phyloP scores from a whole-genome alignment of 1,284 basidiomycete species.

The Moniliophthora roreri region DNA sequence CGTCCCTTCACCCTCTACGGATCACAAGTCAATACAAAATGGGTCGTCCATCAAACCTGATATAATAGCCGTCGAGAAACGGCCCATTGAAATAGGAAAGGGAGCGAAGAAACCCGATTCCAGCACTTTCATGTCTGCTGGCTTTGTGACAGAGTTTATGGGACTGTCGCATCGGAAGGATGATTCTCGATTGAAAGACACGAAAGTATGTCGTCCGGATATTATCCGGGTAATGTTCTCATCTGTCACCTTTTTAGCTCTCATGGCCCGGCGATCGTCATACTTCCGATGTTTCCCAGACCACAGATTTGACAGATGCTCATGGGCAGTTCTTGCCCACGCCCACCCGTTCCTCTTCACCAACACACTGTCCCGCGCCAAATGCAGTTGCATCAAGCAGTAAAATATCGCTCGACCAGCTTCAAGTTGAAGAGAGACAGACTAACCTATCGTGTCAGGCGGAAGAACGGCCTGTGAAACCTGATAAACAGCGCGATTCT shows the following conservation, averaged over 20 bases:
- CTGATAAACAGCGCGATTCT: background rate
- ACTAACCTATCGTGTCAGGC: background rate
- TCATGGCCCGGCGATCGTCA: too few species aligned
- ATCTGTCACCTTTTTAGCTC: too few species aligned
- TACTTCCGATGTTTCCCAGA: too few species aligned
- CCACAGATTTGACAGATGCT: background rate
- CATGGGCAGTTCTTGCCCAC: background rate
- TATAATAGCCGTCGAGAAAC: background rate
- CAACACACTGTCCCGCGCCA: too few species aligned
- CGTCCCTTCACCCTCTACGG: too few species aligned
- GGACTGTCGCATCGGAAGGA: constrained; percentile 18
- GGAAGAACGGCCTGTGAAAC: background rate
- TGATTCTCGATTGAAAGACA: constrained; percentile 10
- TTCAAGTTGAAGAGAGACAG: background rate
- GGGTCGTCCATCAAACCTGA: background rate
- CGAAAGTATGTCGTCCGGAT: constrained; percentile 13
- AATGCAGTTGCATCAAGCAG: constrained; percentile 16
- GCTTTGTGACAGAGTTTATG: constrained; percentile 46
- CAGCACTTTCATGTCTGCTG: constrained; percentile 54
- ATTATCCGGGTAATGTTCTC: too few species aligned
- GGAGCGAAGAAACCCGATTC: constrained; percentile 7
- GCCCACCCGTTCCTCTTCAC: background rate
- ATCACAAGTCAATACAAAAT: too few species aligned
- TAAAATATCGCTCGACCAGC: constrained; percentile 8
- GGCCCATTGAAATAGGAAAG: constrained; percentile 18